A percentile compares a stretch with the other conserved stretches of the same genome.
Conservation (phyloP, 108 stramenopile species). For the Cyclostephanos tholiformis region DNA sequence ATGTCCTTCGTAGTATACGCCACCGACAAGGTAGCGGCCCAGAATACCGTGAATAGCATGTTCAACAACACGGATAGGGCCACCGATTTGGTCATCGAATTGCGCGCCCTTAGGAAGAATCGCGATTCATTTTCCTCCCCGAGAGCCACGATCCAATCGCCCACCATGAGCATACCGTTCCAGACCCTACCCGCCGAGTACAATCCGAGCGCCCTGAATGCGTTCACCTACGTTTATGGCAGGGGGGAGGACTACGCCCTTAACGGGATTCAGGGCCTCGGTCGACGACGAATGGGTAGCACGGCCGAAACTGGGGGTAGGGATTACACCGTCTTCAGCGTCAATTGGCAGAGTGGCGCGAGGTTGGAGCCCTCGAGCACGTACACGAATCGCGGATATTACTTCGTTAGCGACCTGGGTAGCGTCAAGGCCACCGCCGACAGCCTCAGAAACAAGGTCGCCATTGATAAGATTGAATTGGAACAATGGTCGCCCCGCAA, state of each 20-base stretch:
- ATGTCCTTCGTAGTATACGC: constrained; percentile 27
- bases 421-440: constrained; percentile 20
- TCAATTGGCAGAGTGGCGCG: constrained; percentile 13
- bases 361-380: constrained; percentile 7
- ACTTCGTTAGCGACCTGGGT: constrained; percentile 6
- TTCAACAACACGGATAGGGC: neutral
- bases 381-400: constrained; percentile 12
- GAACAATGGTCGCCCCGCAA: constrained; percentile 5
- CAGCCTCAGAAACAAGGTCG: neutral
- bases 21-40: neutral
- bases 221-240: constrained; percentile 28
- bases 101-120: neutral
- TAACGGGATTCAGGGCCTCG: neutral
- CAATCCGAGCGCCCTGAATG: constrained; percentile 15
- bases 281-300: constrained; percentile 9
- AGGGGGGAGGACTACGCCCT: constrained; percentile 5
- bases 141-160: constrained; percentile 1
- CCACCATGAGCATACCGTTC: neutral
- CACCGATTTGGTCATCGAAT: neutral
- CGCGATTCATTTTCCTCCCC: too few species aligned
- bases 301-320: neutral
- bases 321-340: constrained; percentile 21
- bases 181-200: neutral
- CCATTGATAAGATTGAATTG: constrained; percentile 10
- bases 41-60: constrained; percentile 4